These are phyloP conservation scores for rapeseed (Brassica napus) DNA, from an alignment of 345 rosid species.

Conservation along the genomic window DNA sequence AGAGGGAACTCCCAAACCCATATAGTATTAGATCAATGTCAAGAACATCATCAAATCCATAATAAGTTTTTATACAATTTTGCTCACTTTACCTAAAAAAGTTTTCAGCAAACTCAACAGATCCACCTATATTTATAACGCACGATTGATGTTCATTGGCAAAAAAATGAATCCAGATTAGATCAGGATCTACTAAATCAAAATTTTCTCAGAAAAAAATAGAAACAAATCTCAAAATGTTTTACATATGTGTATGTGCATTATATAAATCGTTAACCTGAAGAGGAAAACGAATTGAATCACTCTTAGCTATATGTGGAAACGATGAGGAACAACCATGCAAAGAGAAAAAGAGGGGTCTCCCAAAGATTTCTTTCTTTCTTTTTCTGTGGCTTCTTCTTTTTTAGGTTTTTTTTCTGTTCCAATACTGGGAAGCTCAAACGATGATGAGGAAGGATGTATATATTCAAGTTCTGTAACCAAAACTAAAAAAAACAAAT, in stretches of 20 bases:
- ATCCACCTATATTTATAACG: slow-evolving; percentile 1
- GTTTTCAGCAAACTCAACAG: background rate
- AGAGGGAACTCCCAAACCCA: background rate
- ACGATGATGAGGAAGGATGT: slow-evolving; percentile 30
- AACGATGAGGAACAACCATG: slow-evolving; percentile 23
- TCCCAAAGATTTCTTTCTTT: background rate
- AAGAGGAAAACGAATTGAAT: slow-evolving; percentile 33
- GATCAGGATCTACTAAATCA: background rate
- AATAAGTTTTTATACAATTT: background rate
- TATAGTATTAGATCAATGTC: background rate
- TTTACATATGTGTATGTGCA: background rate
- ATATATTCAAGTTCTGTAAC: slow-evolving; percentile 15
- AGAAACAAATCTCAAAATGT: background rate
- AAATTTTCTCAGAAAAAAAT: background rate
- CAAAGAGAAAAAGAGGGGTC: background rate
- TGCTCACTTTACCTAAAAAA: background rate
- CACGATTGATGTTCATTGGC: background rate
- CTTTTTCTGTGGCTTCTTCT: background rate
- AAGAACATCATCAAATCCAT: slow-evolving; percentile 12
- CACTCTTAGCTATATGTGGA: slow-evolving; percentile 31
- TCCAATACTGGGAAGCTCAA: slow-evolving; percentile 35
- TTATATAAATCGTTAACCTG: slow-evolving; percentile 33
- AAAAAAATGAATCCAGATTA: slow-evolving; percentile 1
- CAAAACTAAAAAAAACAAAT: background rate
- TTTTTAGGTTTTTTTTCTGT: slow-evolving; percentile 23